Percentiles rank a stretch among this genome's conserved stretches.
These are phyloP conservation scores for Strobilomyces confusus DNA, from an alignment of 768 basidiomycete species.

Conservation along the genomic window DNA sequence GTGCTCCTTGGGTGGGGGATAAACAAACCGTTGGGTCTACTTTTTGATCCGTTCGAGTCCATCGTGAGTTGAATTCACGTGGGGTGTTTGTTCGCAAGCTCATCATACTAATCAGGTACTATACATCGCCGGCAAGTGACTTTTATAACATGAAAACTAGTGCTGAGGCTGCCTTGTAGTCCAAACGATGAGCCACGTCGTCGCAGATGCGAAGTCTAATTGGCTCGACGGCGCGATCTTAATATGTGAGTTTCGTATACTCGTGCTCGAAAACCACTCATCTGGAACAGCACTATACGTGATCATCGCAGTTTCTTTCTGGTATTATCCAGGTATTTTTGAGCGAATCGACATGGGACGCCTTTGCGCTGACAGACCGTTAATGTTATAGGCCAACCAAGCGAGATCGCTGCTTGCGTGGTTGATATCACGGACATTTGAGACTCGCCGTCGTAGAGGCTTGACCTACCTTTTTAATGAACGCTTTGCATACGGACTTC, in stretches of 20 bases:
- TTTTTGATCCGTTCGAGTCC: slow-evolving; percentile 90
- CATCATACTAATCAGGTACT: slow-evolving; percentile 26
- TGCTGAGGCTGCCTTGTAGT: slow-evolving; percentile 38
- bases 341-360: neutral
- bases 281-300: slow-evolving; percentile 52
- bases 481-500: slow-evolving; percentile 2
- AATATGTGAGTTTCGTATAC: slow-evolving; percentile 47
- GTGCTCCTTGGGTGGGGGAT: slow-evolving; percentile 77
- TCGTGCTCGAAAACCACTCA: neutral
- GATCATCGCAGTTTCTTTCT: slow-evolving; percentile 67
- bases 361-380: neutral
- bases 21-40: slow-evolving; percentile 71
- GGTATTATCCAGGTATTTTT: slow-evolving; percentile 47
- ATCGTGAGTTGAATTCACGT: slow-evolving; percentile 39
- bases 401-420: slow-evolving; percentile 15
- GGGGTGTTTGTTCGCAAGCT: slow-evolving; percentile 1
- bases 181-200: slow-evolving; percentile 79
- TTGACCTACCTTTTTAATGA: slow-evolving; percentile 5
- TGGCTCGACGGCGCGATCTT: slow-evolving; percentile 79
- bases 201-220: slow-evolving; percentile 78
- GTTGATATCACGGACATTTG: slow-evolving; percentile 1
- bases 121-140: slow-evolving; percentile 33
- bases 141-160: slow-evolving; percentile 33
- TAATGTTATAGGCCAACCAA: slow-evolving; percentile 25
- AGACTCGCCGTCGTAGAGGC: neutral